Conservation (phyloP, 257 asterid species). For the Petunia secreta region DNA sequence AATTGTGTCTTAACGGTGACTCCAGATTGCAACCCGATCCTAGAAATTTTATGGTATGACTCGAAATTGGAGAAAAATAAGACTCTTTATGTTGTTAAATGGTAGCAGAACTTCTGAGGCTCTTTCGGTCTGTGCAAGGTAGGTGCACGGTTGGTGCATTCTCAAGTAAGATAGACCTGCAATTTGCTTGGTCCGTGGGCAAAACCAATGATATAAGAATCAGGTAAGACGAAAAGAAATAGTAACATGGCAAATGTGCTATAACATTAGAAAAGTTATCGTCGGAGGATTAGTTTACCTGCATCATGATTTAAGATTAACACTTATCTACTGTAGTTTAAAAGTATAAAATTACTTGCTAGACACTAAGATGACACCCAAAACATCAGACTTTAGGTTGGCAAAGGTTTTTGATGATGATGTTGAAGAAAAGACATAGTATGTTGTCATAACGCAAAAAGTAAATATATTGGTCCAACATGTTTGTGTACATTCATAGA, state of each 20-base stretch:
- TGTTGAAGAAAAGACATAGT: conserved; percentile 33
- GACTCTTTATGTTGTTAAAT: too few species aligned
- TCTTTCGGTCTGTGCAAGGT: too few species aligned
- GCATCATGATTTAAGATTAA: conserved; percentile 44
- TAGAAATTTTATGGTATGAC: too few species aligned
- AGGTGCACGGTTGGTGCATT: neutral
- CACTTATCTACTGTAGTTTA: conserved; percentile 45
- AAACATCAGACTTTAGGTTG: conserved; percentile 46
- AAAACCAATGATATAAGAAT: conserved; percentile 16
- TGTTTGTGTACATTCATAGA: neutral
- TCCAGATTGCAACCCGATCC: too few species aligned
- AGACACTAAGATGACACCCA: conserved; percentile 46
- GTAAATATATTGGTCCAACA: neutral
- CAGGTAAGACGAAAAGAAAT: neutral
- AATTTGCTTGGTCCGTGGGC: neutral
- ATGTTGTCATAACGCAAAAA: conserved; percentile 47
- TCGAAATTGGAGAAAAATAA: too few species aligned
- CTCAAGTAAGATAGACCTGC: neutral
- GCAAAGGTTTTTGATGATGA: conserved; percentile 38
- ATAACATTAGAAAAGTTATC: conserved; percentile 40
- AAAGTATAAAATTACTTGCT: conserved; percentile 47
- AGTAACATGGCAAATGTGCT: conserved; percentile 36
- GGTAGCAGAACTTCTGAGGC: too few species aligned
- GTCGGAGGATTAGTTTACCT: conserved; percentile 47
- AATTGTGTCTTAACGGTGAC: too few species aligned